These are phyloP conservation scores for Curvularia sp. DNA, from an alignment of 2,329 filamentous ascomycete genomes.

Conservation along the genomic window DNA sequence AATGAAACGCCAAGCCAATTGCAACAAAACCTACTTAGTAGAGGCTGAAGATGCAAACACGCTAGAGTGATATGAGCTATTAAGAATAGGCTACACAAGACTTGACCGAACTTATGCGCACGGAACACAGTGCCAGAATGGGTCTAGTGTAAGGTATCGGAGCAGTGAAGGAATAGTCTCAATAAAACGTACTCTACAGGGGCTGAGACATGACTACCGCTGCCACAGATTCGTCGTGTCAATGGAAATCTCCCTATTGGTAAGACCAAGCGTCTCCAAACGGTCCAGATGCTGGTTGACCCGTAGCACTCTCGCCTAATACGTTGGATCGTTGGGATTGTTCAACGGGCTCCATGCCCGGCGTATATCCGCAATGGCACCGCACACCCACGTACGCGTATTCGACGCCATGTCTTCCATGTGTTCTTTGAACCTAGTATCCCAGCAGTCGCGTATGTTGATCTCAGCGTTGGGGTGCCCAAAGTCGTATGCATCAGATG, in stretches of 20 bases:
- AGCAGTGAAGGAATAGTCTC: not conserved
- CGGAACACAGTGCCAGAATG: not conserved
- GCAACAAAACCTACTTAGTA: not conserved
- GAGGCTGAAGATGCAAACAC: not conserved
- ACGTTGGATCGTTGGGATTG: not conserved
- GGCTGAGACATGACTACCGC: not conserved
- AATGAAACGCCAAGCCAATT: not conserved
- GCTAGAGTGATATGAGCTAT: not conserved
- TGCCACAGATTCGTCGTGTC: not conserved
- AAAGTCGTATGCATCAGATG: not conserved
- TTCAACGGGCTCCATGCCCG: not conserved
- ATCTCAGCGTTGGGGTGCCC: not conserved
- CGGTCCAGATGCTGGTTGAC: not conserved
- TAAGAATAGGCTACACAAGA: not conserved
- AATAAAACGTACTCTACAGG: not conserved
- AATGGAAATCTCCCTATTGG: not conserved
- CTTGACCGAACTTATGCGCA: not conserved
- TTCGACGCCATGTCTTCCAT: not conserved
- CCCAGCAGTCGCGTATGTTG: not conserved
- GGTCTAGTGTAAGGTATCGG: not conserved
- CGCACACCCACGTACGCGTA: not conserved
- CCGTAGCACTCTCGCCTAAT: not conserved
- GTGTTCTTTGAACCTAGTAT: not conserved
- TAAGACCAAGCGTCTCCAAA: not conserved
- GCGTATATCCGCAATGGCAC: not conserved